A percentile compares a stretch with the other conserved stretches of the same genome.
Conservation (phyloP, 805 yeast genomes). For the Saturnispora kantuleensis region DNA sequence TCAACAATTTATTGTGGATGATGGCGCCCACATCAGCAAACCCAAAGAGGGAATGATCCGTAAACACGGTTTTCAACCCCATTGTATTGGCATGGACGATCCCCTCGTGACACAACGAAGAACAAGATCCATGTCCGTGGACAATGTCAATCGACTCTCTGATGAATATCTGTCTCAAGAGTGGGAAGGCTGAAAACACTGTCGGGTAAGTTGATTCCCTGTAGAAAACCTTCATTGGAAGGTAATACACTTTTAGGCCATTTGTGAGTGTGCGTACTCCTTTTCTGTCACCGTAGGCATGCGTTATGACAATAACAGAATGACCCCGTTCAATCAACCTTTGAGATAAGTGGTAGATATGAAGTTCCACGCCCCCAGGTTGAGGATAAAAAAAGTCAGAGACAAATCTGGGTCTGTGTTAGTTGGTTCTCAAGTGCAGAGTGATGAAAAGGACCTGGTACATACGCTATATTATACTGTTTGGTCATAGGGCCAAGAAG, state of each 20-base stretch:
- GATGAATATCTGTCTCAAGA: constrained; percentile 72
- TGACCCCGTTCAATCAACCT: constrained; percentile 74
- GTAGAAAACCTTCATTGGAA: constrained; percentile 72
- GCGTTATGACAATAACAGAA: constrained; percentile 79
- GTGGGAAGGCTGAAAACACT: constrained; percentile 80
- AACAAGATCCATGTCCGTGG: constrained; percentile 91
- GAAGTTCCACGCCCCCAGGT: constrained; percentile 96
- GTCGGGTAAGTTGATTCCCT: constrained; percentile 84
- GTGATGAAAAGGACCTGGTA: background rate
- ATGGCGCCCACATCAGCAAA: constrained; percentile 80
- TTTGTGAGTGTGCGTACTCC: constrained; percentile 80
- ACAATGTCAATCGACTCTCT: constrained; percentile 82
- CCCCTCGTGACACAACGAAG: constrained; percentile 81
- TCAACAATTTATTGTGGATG: constrained; percentile 74
- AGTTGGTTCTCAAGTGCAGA: background rate
- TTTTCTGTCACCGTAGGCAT: constrained; percentile 70
- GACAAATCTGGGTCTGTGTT: constrained; percentile 38
- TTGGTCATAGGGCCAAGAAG: background rate
- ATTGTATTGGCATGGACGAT: constrained; percentile 85
- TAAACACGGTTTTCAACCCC: constrained; percentile 87
- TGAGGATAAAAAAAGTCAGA: constrained; percentile 98
- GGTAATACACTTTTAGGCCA: constrained; percentile 87
- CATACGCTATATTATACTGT: constrained; percentile 7
- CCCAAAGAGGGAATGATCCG: constrained; percentile 94
- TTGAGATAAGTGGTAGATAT: constrained; percentile 84